These are phyloP conservation scores for Zasmidium cellare DNA, from an alignment of 2,329 filamentous ascomycete genomes.

Conservation along the genomic window DNA sequence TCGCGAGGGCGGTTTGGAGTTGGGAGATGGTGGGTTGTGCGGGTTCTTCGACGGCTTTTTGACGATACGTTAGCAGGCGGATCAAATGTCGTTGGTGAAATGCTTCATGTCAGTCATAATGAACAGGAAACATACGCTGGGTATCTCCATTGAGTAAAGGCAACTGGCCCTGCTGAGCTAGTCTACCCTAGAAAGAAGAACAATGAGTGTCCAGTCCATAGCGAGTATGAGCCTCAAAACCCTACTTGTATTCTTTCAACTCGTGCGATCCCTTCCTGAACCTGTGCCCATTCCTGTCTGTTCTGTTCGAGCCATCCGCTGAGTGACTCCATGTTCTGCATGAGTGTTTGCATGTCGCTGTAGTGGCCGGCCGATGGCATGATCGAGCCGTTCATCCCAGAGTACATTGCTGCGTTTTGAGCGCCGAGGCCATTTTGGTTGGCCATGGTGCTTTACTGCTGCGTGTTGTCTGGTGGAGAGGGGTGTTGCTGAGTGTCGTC, in stretches of 20 bases:
- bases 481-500: neutral
- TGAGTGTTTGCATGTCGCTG: slow-evolving; percentile 39
- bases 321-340: slow-evolving; percentile 38
- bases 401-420: slow-evolving; percentile 29
- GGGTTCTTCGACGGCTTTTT: slow-evolving; percentile 23
- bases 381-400: slow-evolving; percentile 28
- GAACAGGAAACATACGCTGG: slow-evolving; percentile 20
- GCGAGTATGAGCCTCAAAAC: neutral
- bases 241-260: slow-evolving; percentile 30
- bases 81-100: no score
- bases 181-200: slow-evolving; percentile 19
- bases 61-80: no score
- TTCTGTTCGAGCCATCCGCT: slow-evolving; percentile 37
- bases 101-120: neutral
- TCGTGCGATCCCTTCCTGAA: slow-evolving; percentile 34
- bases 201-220: slow-evolving; percentile 9
- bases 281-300: slow-evolving; percentile 33
- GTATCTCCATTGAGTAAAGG: slow-evolving; percentile 23
- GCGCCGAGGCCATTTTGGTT: slow-evolving; percentile 29
- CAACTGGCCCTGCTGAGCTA: slow-evolving; percentile 22
- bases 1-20: slow-evolving; percentile 29
- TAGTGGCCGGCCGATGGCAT: slow-evolving; percentile 40
- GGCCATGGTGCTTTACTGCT: slow-evolving; percentile 21
- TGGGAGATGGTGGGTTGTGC: slow-evolving; percentile 30
- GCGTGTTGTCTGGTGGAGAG: neutral